Evolutionary conservation across 768 basidiomycete genomes (phyloP).

Genomic region (Rhizopogon rudus): DNA sequence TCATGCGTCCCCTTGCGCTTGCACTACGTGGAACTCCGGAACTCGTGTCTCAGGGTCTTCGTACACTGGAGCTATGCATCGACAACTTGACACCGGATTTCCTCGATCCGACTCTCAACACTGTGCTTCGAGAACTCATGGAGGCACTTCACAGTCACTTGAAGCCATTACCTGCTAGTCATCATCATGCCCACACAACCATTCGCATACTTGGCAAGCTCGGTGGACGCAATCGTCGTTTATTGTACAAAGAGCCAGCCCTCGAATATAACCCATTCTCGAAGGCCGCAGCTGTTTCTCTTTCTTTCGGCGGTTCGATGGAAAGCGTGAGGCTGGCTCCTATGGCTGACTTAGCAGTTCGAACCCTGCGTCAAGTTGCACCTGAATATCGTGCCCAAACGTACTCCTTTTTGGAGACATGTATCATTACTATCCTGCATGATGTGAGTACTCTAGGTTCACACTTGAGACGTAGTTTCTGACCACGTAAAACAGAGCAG

Average conservation of each 20-base stretch:
- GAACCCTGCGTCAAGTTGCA: constrained; percentile 49
- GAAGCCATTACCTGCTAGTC: constrained; percentile 83
- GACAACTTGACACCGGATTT: constrained; percentile 98
- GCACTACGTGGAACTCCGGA: constrained; percentile 86
- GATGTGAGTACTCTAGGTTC: constrained; percentile 48
- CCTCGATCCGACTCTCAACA: constrained; percentile 91
- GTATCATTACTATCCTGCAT: constrained; percentile 63
- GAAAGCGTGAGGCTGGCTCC: constrained; percentile 66
- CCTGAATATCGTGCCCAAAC: constrained; percentile 50
- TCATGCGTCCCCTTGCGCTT: constrained; percentile 94
- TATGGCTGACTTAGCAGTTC: constrained; percentile 58
- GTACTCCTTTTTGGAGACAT: constrained; percentile 66
- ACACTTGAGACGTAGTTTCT: too few relatives aligned
- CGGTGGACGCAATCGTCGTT: constrained; percentile 87
- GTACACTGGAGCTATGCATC: constrained; percentile 97
- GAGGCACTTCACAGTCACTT: constrained; percentile 89
- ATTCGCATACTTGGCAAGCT: constrained; percentile 96
- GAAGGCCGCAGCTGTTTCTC: constrained; percentile 60
- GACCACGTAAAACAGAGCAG: constrained; percentile 46
- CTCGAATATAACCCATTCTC: constrained; percentile 69
- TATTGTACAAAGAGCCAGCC: constrained; percentile 75
- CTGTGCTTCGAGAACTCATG: constrained; percentile 91
- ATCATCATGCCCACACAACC: constrained; percentile 89
- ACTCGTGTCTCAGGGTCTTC: constrained; percentile 89
- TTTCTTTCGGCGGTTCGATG: constrained; percentile 69